Conservation (phyloP, 192 early-diverging fungal species). For the Podila clonocystis region DNA sequence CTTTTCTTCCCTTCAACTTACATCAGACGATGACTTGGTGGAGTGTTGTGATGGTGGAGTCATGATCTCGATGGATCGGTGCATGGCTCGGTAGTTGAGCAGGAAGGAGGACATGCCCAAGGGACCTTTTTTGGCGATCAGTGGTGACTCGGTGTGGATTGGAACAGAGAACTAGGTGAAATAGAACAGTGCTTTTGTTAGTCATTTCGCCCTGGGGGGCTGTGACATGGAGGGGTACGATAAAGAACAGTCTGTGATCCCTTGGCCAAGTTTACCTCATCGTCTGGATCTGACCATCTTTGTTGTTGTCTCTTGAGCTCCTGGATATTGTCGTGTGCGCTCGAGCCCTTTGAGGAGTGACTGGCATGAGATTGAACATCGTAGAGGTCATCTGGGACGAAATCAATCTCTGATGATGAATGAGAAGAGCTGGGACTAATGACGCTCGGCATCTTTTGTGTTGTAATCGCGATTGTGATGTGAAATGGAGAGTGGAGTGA, state of each 20-base stretch:
- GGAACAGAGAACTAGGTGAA: slow-evolving; percentile 35
- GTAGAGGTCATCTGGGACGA: background rate
- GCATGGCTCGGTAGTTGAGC: slow-evolving; percentile 37
- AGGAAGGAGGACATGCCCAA: slow-evolving; percentile 41
- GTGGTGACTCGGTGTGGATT: slow-evolving; percentile 44
- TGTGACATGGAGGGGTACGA: too few species aligned
- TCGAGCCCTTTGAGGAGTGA: background rate
- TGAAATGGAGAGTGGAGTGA: background rate
- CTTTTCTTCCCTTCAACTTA: too few species aligned
- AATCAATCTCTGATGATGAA: background rate
- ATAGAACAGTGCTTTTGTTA: background rate
- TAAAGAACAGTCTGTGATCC: background rate
- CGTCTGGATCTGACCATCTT: background rate
- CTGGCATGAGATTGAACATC: background rate
- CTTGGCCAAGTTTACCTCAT: background rate
- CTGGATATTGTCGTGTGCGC: background rate
- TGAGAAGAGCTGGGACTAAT: background rate
- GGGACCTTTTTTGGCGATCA: slow-evolving; percentile 27
- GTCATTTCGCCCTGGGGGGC: too few species aligned
- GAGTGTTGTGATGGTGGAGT: slow-evolving; percentile 10
- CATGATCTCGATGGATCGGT: slow-evolving; percentile 49
- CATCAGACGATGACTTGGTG: background rate
- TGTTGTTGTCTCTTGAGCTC: background rate
- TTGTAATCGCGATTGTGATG: background rate
- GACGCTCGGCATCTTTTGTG: background rate